Evolutionary conservation across 257 asterid species (phyloP).

Genomic region (Echites panduratus): DNA sequence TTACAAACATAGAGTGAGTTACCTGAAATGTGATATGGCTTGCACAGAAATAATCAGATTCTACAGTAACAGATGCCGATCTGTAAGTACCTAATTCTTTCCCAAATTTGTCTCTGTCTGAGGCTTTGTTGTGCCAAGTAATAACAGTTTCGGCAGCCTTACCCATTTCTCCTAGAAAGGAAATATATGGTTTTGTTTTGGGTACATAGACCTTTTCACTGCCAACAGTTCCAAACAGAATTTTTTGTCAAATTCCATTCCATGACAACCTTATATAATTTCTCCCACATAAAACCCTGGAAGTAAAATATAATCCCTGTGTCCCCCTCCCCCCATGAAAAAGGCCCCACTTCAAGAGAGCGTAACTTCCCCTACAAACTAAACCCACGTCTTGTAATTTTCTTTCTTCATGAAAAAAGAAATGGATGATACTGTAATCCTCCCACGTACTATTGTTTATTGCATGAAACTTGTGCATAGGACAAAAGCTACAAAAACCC

Average conservation of each 20-base stretch:
- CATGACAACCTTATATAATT: too few relatives aligned
- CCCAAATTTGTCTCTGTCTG: slow-evolving; percentile 39
- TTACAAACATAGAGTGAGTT: neutral
- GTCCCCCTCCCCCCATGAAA: too few relatives aligned
- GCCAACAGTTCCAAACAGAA: slow-evolving; percentile 1
- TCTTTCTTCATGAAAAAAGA: neutral
- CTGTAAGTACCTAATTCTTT: slow-evolving; percentile 44
- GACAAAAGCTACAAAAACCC: too few relatives aligned
- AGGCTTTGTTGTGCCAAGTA: slow-evolving; percentile 72
- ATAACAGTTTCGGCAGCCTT: slow-evolving; percentile 37
- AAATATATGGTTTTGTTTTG: slow-evolving; percentile 53
- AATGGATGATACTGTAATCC: neutral
- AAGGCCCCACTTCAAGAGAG: neutral
- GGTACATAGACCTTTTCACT: slow-evolving; percentile 78
- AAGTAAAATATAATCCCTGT: too few relatives aligned
- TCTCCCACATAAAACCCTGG: too few relatives aligned
- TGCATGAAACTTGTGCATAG: neutral
- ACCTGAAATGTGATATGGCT: slow-evolving; percentile 70
- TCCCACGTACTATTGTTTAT: neutral
- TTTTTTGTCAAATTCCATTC: too few relatives aligned
- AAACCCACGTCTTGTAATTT: slow-evolving; percentile 7
- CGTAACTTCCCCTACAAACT: slow-evolving; percentile 7
- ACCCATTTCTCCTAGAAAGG: slow-evolving; percentile 52
- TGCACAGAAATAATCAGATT: slow-evolving; percentile 73
- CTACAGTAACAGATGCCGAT: slow-evolving; percentile 64